Evolutionary conservation across 2,329 filamentous ascomycete genomes (phyloP).

Genomic region (Aspergillus brunneoviolaceus): DNA sequence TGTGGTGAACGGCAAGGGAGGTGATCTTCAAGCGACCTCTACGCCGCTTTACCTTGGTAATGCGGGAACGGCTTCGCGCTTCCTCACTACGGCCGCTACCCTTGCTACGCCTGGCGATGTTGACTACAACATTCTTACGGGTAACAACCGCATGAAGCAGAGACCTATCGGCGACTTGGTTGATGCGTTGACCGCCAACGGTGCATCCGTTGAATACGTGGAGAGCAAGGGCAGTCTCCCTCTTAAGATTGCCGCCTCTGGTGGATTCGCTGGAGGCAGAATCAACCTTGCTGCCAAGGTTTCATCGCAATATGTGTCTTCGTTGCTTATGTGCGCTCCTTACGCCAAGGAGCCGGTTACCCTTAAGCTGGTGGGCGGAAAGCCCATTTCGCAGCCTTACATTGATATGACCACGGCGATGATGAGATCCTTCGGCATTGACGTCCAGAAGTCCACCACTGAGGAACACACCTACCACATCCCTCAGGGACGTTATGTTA

Average conservation of each 20-base stretch:
- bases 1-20: conserved; percentile 87
- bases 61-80: conserved; percentile 91
- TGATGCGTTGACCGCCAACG: conserved; percentile 82
- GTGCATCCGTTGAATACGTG: conserved; percentile 81
- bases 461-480: conserved; percentile 94
- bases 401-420: conserved; percentile 99
- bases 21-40: conserved; percentile 71
- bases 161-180: conserved; percentile 91
- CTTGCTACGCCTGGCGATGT: conserved; percentile 68
- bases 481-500: conserved; percentile 77
- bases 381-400: conserved; percentile 93
- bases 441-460: conserved; percentile 71
- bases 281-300: conserved; percentile 94
- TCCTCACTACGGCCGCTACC: conserved; percentile 86
- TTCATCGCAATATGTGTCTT: conserved; percentile 98
- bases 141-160: conserved; percentile 94
- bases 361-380: conserved; percentile 86
- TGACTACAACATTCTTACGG: conserved; percentile 77
- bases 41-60: conserved; percentile 90
- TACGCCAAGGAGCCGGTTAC: conserved; percentile 95
- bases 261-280: conserved; percentile 78
- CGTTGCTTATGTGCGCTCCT: conserved; percentile 91
- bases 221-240: conserved; percentile 82
- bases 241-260: conserved; percentile 75
- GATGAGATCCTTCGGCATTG: conserved; percentile 90